These are phyloP conservation scores for Venturia carpophila DNA, from an alignment of 2,329 filamentous ascomycete genomes.

Conservation along the genomic window DNA sequence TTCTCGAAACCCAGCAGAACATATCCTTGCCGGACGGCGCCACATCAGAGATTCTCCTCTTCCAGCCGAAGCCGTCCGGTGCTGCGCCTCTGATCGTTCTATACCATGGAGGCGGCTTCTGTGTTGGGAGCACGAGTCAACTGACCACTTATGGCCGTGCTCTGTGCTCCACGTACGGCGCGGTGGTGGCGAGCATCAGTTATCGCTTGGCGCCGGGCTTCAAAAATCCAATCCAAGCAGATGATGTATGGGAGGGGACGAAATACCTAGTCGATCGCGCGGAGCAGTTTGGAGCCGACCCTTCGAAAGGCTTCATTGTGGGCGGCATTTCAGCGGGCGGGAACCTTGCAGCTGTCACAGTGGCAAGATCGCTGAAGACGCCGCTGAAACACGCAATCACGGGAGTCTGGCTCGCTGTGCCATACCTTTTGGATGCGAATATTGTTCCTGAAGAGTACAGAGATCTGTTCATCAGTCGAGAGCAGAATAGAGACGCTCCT, in stretches of 20 bases:
- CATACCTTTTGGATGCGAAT: neutral
- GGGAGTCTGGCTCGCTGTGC: conserved; percentile 14
- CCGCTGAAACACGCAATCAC: conserved; percentile 12
- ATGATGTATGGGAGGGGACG: conserved; percentile 42
- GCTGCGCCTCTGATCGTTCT: neutral
- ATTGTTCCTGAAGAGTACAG: conserved; percentile 13
- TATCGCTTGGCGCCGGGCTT: conserved; percentile 41
- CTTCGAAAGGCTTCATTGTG: conserved; percentile 40
- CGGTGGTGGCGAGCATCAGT: neutral
- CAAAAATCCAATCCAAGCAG: conserved; percentile 40
- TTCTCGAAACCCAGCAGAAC: neutral
- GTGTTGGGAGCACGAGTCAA: neutral
- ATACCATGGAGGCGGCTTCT: neutral
- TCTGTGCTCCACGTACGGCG: neutral
- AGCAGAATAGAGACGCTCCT: conserved; percentile 12
- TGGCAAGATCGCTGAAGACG: conserved; percentile 11
- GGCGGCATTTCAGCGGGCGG: conserved; percentile 46
- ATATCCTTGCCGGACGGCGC: neutral
- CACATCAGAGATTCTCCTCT: neutral
- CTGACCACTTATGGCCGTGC: neutral
- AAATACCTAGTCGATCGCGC: conserved; percentile 31
- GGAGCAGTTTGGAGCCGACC: conserved; percentile 32
- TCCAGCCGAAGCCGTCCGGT: neutral
- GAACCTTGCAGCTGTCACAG: conserved; percentile 39
- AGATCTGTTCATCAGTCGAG: neutral